Evolutionary conservation across 2,329 filamentous ascomycete genomes (phyloP).

Genomic region (Cladophialophora exuberans): DNA sequence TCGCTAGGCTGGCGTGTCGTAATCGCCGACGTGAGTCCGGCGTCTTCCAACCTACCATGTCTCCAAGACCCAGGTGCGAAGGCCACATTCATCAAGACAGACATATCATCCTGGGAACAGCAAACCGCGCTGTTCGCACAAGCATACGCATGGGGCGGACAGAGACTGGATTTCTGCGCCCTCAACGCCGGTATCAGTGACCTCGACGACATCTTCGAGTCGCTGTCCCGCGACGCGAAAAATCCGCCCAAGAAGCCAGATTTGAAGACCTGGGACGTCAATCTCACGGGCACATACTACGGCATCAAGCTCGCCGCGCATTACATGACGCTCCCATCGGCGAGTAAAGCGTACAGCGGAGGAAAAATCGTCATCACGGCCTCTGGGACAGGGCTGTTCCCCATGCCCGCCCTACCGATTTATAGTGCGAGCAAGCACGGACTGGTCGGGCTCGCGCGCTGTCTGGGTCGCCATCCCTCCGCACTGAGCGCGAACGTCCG

Average conservation of each 20-base stretch:
- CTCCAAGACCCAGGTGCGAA: neutral
- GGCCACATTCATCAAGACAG: conserved; percentile 9
- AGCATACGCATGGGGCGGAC: conserved; percentile 15
- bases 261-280: conserved; percentile 6
- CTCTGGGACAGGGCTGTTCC: conserved; percentile 49
- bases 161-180: conserved; percentile 18
- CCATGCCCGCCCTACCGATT: conserved; percentile 33
- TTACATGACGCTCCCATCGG: conserved; percentile 50
- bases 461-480: conserved; percentile 2
- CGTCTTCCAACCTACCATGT: neutral
- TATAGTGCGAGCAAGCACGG: conserved; percentile 53
- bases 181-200: conserved; percentile 21
- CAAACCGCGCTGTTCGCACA: conserved; percentile 17
- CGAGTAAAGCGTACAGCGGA: conserved; percentile 45
- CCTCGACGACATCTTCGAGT: conserved; percentile 19
- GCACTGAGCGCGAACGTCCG: conserved; percentile 28
- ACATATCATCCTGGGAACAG: conserved; percentile 19
- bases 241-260: conserved; percentile 16
- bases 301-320: conserved; percentile 56
- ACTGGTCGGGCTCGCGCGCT: conserved; percentile 49
- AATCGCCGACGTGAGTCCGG: conserved; percentile 13
- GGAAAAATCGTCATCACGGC: conserved; percentile 51
- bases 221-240: conserved; percentile 13
- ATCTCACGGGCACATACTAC: conserved; percentile 38
- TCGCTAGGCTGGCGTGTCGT: conserved; percentile 18